These are phyloP conservation scores for Pyrenophora graminea DNA, from an alignment of 2,329 filamentous ascomycete species.

Conservation along the genomic window DNA sequence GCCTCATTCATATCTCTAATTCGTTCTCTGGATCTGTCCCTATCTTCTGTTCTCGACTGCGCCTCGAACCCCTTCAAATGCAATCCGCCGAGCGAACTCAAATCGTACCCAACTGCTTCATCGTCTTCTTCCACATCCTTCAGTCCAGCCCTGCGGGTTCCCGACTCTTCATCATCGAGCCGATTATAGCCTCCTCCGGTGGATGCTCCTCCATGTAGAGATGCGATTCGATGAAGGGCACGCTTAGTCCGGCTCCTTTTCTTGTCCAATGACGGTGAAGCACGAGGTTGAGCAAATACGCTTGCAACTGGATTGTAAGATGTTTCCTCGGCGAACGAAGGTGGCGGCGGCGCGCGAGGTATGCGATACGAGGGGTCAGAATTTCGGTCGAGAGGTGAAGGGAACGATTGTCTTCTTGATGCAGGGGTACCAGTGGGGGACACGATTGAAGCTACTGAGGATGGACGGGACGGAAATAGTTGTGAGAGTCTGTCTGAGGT, in stretches of 20 bases:
- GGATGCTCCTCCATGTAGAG: conserved; percentile 27
- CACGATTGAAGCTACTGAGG: conserved; percentile 32
- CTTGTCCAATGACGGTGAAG: conserved; percentile 21
- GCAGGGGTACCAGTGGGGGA: conserved; percentile 20
- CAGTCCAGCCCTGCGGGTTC: conserved; percentile 14
- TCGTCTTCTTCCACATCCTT: conserved; percentile 37
- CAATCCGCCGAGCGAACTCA: conserved; percentile 35
- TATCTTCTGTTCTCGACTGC: conserved; percentile 12
- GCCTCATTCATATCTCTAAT: conserved; percentile 34
- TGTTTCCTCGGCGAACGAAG: conserved; percentile 36
- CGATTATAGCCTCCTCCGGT: conserved; percentile 34
- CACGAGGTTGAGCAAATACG: conserved; percentile 23
- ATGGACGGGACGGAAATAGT: conserved; percentile 43
- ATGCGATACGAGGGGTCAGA: conserved; percentile 36
- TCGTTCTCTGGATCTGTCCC: conserved; percentile 22
- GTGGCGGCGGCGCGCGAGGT: conserved; percentile 38
- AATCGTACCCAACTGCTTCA: conserved; percentile 34
- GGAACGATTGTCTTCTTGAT: conserved; percentile 36
- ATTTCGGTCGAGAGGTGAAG: conserved; percentile 35
- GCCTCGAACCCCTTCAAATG: conserved; percentile 34
- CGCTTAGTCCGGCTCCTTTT: conserved; percentile 34
- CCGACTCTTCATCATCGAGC: conserved; percentile 40
- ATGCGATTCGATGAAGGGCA: conserved; percentile 38
- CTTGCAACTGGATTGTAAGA: conserved; percentile 34
- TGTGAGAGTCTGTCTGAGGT: conserved; percentile 42